Percentiles rank a stretch among this genome's conserved stretches.
phyloP scores from a whole-genome alignment of 2,329 filamentous ascomycete genomes.

The Colletotrichum musae region DNA sequence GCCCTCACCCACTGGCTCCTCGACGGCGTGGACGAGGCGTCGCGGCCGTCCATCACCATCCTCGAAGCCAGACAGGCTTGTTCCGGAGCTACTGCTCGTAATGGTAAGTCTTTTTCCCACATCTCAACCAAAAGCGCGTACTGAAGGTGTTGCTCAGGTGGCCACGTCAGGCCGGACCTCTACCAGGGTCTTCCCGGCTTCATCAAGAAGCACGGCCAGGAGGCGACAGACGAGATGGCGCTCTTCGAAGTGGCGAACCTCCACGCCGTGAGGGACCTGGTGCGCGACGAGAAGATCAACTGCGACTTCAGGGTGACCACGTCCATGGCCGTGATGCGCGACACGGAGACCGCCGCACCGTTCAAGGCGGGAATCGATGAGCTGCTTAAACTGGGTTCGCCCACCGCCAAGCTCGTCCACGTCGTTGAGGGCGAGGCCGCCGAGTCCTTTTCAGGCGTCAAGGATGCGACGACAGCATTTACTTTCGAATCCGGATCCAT shows the following conservation, averaged over 20 bases:
- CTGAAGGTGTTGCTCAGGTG: slow-evolving; percentile 8
- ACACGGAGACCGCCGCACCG: slow-evolving; percentile 4
- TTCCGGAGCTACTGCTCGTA: slow-evolving; percentile 38
- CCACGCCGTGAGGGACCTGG: slow-evolving; percentile 35
- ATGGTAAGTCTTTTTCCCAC: neutral
- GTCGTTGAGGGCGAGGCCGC: slow-evolving; percentile 43
- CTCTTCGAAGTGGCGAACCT: slow-evolving; percentile 42
- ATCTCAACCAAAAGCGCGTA: neutral
- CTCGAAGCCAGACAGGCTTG: slow-evolving; percentile 41
- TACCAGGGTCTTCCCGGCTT: slow-evolving; percentile 23
- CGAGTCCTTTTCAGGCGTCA: slow-evolving; percentile 54
- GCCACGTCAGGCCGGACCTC: slow-evolving; percentile 39
- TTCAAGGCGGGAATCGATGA: slow-evolving; percentile 45
- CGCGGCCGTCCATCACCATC: slow-evolving; percentile 26
- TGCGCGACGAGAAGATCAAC: slow-evolving; percentile 30
- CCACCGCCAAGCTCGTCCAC: slow-evolving; percentile 34
- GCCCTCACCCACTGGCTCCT: slow-evolving; percentile 27
- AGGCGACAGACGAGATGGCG: slow-evolving; percentile 45
- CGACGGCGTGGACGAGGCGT: slow-evolving; percentile 2
- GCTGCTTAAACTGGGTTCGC: slow-evolving; percentile 18
- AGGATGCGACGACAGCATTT: slow-evolving; percentile 52
- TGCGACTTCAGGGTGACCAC: slow-evolving; percentile 39
- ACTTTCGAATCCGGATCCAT: slow-evolving; percentile 51
- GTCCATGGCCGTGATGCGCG: slow-evolving; percentile 32
- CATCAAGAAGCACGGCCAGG: slow-evolving; percentile 40